Percentiles rank a stretch among this genome's conserved stretches.
phyloP scores from a whole-genome alignment of 345 rosid species.

The Acer campestre region DNA sequence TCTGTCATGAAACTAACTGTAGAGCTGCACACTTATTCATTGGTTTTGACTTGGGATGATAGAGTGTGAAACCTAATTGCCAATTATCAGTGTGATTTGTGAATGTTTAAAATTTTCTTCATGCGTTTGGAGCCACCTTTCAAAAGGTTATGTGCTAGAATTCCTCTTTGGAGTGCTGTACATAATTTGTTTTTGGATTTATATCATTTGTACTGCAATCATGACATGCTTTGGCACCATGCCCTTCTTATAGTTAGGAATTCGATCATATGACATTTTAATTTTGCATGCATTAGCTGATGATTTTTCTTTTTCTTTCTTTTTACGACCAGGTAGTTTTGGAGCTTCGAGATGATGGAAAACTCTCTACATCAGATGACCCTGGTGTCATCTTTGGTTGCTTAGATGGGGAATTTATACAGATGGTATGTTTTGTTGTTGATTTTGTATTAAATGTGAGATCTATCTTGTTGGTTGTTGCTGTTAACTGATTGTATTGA shows the following conservation, averaged over 20 bases:
- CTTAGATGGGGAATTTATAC: constrained; percentile 62
- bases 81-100: too few species aligned
- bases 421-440: constrained; percentile 47
- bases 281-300: background rate
- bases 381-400: constrained; percentile 74
- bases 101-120: background rate
- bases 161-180: background rate
- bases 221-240: background rate
- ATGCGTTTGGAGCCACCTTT: background rate
- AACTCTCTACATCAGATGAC: constrained; percentile 81
- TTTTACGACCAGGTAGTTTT: constrained; percentile 61
- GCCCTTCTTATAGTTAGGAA: background rate
- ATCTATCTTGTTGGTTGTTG: background rate
- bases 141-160: background rate
- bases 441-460: background rate
- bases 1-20: background rate
- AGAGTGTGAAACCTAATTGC: background rate
- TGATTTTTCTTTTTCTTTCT: background rate
- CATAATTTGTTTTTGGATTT: background rate
- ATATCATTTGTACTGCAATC: background rate
- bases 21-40: background rate
- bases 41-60: background rate
- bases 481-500: constrained; percentile 9
- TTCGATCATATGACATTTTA: background rate
- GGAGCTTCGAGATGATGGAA: constrained; percentile 86